Conservation (phyloP, 2,329 filamentous ascomycete species). For the Lecanicillium sp. region DNA sequence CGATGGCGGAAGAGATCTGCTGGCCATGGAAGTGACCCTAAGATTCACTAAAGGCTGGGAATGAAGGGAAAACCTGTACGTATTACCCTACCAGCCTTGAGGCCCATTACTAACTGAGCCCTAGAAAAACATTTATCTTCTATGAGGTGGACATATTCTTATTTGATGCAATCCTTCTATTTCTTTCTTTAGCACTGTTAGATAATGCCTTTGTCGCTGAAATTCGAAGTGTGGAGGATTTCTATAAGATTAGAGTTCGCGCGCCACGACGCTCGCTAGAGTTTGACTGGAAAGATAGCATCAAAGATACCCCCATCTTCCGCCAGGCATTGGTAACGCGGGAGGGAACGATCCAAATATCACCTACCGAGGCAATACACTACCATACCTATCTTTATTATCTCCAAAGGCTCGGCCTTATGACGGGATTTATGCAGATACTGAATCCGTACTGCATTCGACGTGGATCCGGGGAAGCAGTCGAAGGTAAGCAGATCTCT, state of each 20-base stretch:
- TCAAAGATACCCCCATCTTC: not conserved
- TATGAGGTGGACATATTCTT: slow-evolving; percentile 6
- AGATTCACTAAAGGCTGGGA: slow-evolving; percentile 11
- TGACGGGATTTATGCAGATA: slow-evolving; percentile 2
- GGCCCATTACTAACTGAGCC: not conserved
- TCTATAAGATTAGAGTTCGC: slow-evolving; percentile 5
- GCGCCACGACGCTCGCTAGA: not conserved
- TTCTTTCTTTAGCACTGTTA: slow-evolving; percentile 1
- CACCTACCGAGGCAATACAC: not conserved
- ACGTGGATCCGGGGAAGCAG: not conserved
- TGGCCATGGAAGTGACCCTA: slow-evolving; percentile 8
- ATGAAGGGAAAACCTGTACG: slow-evolving; percentile 6
- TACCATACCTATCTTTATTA: slow-evolving; percentile 5
- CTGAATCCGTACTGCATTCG: slow-evolving; percentile 4
- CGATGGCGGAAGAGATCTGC: slow-evolving; percentile 5
- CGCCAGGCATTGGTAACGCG: not conserved
- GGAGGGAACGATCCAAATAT: slow-evolving; percentile 1
- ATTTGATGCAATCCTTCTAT: slow-evolving; percentile 6
- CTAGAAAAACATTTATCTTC: slow-evolving; percentile 9
- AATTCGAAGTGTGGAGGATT: slow-evolving; percentile 2
- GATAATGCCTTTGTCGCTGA: slow-evolving; percentile 3
- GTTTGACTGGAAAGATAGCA: not conserved
- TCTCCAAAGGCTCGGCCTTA: slow-evolving; percentile 1
- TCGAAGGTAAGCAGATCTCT: slow-evolving; percentile 4
- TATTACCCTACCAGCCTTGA: not conserved